A percentile compares a stretch with the other conserved stretches of the same genome.
Conservation (phyloP, 176 grass and related monocot species). For the Hordeum vulgare region DNA sequence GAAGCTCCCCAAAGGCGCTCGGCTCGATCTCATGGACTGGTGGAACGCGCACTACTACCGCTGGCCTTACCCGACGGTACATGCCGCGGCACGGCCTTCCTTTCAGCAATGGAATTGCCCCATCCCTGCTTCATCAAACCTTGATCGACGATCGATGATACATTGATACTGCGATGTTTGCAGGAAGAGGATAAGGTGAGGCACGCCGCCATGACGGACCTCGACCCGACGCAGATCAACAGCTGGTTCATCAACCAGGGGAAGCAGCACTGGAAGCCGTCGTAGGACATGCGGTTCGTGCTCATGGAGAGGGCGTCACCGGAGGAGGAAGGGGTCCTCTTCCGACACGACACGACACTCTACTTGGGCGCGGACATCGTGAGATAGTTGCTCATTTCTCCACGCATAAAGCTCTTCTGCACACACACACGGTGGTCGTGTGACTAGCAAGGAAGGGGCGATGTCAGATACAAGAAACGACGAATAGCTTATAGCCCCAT, state of each 20-base stretch:
- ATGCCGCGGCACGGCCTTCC: neutral
- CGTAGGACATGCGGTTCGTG: slow-evolving; percentile 82
- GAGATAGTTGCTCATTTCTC: neutral
- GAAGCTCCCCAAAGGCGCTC: slow-evolving; percentile 81
- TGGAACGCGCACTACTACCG: slow-evolving; percentile 93
- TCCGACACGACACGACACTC: slow-evolving; percentile 61
- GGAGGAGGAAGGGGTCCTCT: slow-evolving; percentile 21
- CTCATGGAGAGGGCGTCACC: slow-evolving; percentile 79
- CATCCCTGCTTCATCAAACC: neutral
- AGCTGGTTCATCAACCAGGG: slow-evolving; percentile 99
- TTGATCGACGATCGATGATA: neutral
- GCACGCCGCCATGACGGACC: slow-evolving; percentile 57
- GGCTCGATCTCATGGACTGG: slow-evolving; percentile 74
- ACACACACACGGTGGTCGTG: neutral
- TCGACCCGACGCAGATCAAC: slow-evolving; percentile 93
- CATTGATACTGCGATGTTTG: neutral
- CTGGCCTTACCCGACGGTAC: slow-evolving; percentile 94
- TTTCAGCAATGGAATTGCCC: neutral
- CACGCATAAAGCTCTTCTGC: neutral
- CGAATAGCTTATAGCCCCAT: neutral
- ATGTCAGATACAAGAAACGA: neutral
- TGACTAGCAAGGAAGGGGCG: slow-evolving; percentile 4
- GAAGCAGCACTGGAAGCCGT: slow-evolving; percentile 93
- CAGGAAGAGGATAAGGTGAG: slow-evolving; percentile 93
- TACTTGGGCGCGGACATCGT: slow-evolving; percentile 79